Percentiles rank a stretch among this genome's conserved stretches.
Evolutionary conservation across 768 basidiomycete species (phyloP).

Genomic region (Auriscalpium orientale): DNA sequence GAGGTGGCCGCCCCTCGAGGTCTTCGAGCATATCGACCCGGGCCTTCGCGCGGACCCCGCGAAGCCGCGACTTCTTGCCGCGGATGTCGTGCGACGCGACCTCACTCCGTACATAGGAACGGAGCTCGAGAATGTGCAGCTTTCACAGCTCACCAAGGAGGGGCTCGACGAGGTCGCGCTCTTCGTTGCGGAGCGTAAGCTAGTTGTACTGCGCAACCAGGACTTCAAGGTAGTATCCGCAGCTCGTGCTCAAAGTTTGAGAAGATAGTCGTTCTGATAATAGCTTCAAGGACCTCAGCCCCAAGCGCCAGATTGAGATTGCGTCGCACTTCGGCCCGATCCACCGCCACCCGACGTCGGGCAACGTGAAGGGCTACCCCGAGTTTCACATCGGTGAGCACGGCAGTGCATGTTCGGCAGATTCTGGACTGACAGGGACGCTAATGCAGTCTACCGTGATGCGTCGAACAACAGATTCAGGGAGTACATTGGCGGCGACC

Average conservation of each 20-base stretch:
- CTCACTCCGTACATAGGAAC: slow-evolving; percentile 47
- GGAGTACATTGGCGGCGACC: slow-evolving; percentile 36
- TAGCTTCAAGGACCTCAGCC: slow-evolving; percentile 32
- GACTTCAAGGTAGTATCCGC: slow-evolving; percentile 33
- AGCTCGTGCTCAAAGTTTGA: too few species aligned
- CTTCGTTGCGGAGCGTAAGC: slow-evolving; percentile 43
- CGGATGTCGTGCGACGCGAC: slow-evolving; percentile 30
- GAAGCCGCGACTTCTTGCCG: slow-evolving; percentile 42
- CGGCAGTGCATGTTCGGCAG: too few species aligned
- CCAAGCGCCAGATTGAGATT: slow-evolving; percentile 46
- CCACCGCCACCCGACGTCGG: slow-evolving; percentile 30
- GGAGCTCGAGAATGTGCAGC: slow-evolving; percentile 42
- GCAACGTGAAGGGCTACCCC: slow-evolving; percentile 47
- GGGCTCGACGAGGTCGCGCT: slow-evolving; percentile 33
- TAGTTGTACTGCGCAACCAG: slow-evolving; percentile 51
- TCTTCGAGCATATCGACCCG: slow-evolving; percentile 35
- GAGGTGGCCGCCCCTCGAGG: neutral
- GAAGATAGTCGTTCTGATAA: too few species aligned
- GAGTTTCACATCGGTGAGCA: slow-evolving; percentile 47
- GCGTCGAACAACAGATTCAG: slow-evolving; percentile 33
- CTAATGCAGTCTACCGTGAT: slow-evolving; percentile 33
- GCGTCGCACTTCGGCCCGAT: slow-evolving; percentile 26
- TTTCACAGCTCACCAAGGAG: slow-evolving; percentile 43
- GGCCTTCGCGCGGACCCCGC: slow-evolving; percentile 40
- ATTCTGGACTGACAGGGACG: too few species aligned